Base-by-base conservation (phyloP, 352 stramenopile genomes). In the Thalassiosira mediterranea region DNA sequence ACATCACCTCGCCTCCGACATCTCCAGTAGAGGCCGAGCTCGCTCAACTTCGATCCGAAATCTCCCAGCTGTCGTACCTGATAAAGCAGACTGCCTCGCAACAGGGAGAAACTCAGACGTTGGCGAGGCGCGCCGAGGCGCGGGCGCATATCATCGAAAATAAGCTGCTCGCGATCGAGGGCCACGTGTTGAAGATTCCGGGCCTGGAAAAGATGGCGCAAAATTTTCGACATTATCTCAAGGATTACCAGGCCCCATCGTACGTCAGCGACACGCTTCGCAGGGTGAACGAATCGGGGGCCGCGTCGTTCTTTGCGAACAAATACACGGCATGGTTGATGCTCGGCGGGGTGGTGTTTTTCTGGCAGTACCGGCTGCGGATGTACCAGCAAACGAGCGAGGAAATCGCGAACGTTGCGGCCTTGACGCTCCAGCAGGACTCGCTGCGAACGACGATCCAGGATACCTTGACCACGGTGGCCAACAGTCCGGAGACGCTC, bases 121-220 rank as follows among this genome's bases (percentile, higher is more conserved):
- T 79, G 11, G 34, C 53, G 7, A 38, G 54, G 17, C 52, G 61
- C 4, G 60, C 70, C 21, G 70, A 79, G 54, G 70, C 70, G 17
- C 60, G 70, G 17, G 29, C 70, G 8, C 68, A 72, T 26, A 79
- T 73, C 23, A 79, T 79, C 62, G 70, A 79, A 57, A n/a, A 72
- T n/a, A 79, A 79, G 17, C 25, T 79, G 0, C 53, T 64, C 3
- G 46, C 67, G 10, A 72, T 79, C 17, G 59, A 79, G 68, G 58
- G 32, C 19, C 70, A 79, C 25, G 61, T 79, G 23, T 51, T 68
- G 7, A 79, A 72, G 46, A 67, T 79, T 19, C 70, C 70, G 11
- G 59, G 40, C 28, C 51, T 78, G 2, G 52, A 78, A 63, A 51
- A 52, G 11, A 7, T 78, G 19, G 53, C 60, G 1, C 29, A 70